Base-by-base conservation (phyloP, 2,329 filamentous ascomycete genomes). In the Eurotiales sp. region DNA sequence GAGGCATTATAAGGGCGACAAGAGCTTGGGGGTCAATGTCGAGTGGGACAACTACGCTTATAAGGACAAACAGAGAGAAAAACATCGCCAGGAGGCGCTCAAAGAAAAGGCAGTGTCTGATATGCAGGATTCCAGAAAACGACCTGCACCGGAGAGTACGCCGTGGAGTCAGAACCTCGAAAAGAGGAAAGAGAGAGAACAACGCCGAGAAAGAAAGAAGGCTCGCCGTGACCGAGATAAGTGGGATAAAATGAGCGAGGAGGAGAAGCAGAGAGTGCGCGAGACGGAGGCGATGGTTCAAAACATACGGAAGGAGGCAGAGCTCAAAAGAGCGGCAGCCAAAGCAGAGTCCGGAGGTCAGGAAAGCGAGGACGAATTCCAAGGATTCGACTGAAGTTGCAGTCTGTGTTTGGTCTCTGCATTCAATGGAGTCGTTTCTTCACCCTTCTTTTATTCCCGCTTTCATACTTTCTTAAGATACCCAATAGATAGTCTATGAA, bases 121-220 rank as follows among this genome's bases (percentile, higher is more conserved):
- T 10, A 59, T 65, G 7, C 64, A 70, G 17, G 63, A 70, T 23
- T 64, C 66, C 73, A 76, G 65, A 15, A 67, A 50, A 74, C 83
- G 84, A 77, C 71, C 61, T 58, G 19, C 80, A 79, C 82, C 67
- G 75, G 82, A 67, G 78, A 86, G 61, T 77, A 84, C 64, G 62
- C 81, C 87, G 1, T 91, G 87, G 86, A 91, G 86, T 67, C 79
- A 77, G 52, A 87, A 88, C 66, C 73, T 79, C 19, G 86, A 87
- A 56, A 76, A 78, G 60, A 85, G 85, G 61, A 84, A 84, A 21
- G 73, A 80, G 53, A 81, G 84, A 46, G 74, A 77, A 44, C 77
- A 77, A 59, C 77, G 83, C 53, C 75, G 83, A 50, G 85, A 88
- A 58, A 85, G 83, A 73, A 82, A 82, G 63, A 77, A 77, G 55